Conservation (phyloP, 257 asterid genomes). For the Solanum infundibuliforme region DNA sequence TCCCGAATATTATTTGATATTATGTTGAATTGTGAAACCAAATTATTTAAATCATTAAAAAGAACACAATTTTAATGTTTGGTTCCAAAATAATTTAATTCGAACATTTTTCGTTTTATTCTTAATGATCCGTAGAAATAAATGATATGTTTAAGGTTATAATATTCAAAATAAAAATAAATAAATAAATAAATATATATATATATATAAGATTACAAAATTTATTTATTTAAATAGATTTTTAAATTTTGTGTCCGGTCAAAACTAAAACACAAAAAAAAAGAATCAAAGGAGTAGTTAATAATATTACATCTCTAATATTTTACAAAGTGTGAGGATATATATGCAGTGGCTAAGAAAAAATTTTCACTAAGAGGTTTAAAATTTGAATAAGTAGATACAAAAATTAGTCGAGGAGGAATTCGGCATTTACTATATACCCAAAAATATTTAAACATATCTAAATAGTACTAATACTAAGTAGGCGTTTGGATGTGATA, state of each 20-base stretch:
- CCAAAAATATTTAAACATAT: no score
- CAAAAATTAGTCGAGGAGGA: neutral
- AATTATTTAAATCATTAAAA: neutral
- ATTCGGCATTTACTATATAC: no score
- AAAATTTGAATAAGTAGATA: no score
- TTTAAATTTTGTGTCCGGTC: neutral
- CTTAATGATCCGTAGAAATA: no score
- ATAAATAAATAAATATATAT: neutral
- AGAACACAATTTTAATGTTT: neutral
- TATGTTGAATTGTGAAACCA: neutral
- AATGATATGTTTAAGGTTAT: no score
- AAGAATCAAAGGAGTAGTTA: neutral
- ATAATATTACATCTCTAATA: neutral
- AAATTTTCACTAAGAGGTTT: neutral
- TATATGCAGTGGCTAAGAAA: neutral
- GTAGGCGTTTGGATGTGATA: no score
- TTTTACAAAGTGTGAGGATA: neutral
- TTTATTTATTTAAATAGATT: neutral
- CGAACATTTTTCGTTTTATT: neutral
- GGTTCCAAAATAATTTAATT: neutral
- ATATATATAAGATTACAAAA: neutral
- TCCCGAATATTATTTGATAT: neutral
- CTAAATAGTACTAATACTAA: no score
- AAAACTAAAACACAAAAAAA: neutral
- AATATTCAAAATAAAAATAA: no score